These are phyloP conservation scores for Scutellaria minor DNA, from an alignment of 257 asterid species.

Conservation along the genomic window DNA sequence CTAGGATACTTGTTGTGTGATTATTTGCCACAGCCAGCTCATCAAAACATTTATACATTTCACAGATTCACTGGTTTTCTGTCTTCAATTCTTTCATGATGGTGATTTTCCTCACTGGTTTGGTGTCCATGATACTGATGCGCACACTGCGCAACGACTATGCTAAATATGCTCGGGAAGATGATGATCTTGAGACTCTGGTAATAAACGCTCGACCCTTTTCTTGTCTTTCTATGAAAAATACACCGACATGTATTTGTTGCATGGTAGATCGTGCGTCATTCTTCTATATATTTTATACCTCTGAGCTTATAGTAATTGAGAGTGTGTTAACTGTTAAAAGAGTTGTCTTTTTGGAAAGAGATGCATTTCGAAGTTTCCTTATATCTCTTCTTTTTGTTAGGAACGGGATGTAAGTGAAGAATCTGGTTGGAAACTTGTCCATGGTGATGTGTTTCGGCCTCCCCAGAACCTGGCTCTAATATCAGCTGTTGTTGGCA, in stretches of 20 bases:
- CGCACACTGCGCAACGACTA: conserved; percentile 96
- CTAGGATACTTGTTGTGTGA: not conserved
- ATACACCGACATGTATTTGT: conserved; percentile 4
- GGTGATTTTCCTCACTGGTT: conserved; percentile 97
- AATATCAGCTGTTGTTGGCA: conserved; percentile 87
- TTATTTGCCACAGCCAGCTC: conserved; percentile 30
- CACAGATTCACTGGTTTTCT: conserved; percentile 99
- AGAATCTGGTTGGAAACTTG: conserved; percentile 96
- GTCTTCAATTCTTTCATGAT: conserved; percentile 98
- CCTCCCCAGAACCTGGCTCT: conserved; percentile 68
- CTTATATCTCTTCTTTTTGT: conserved; percentile 1
- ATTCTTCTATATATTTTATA: not conserved
- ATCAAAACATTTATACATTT: conserved; percentile 28
- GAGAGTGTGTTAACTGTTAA: not conserved
- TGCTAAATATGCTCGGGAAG: conserved; percentile 98
- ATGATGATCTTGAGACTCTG: conserved; percentile 96
- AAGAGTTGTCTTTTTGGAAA: not conserved
- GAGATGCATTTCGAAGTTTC: conserved; percentile 21
- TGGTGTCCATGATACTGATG: conserved; percentile 98
- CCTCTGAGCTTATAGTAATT: conserved; percentile 10
- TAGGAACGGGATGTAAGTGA: conserved; percentile 86
- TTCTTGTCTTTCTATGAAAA: not conserved
- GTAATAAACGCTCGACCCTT: conserved; percentile 45
- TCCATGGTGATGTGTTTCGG: conserved; percentile 94
- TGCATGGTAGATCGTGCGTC: conserved; percentile 8